Percentiles rank a stretch among this genome's conserved stretches.
Evolutionary conservation across 1,284 basidiomycete genomes (phyloP).

Genomic region (Veloboletus limbatus): DNA sequence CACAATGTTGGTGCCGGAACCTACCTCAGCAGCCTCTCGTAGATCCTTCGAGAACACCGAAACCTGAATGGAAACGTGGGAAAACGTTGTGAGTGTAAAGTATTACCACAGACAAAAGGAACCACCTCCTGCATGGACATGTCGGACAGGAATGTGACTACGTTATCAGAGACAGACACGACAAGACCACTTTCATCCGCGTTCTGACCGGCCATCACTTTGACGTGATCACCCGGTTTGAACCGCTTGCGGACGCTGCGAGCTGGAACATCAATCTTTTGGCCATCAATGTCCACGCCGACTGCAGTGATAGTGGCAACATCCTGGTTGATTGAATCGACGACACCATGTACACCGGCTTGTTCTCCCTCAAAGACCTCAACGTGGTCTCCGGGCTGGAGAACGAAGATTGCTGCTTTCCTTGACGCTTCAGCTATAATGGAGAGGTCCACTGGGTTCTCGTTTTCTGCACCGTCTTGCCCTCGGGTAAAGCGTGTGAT

Average conservation of each 20-base stretch:
- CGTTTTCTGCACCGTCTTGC: conserved; percentile 61
- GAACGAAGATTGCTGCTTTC: conserved; percentile 81
- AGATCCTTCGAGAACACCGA: conserved; percentile 98
- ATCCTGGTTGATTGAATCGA: conserved; percentile 87
- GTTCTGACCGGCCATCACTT: conserved; percentile 95
- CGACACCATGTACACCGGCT: conserved; percentile 87
- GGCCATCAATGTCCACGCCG: conserved; percentile 80
- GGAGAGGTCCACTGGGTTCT: conserved; percentile 69
- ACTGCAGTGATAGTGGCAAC: conserved; percentile 83
- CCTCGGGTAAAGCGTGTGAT: conserved; percentile 85
- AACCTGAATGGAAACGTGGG: conserved; percentile 49
- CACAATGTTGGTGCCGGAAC: conserved; percentile 83
- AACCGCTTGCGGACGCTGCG: conserved; percentile 92
- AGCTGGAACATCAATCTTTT: conserved; percentile 85
- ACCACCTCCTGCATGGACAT: conserved; percentile 90
- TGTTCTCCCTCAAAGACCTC: conserved; percentile 98
- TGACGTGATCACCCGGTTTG: conserved; percentile 97
- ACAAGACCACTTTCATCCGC: conserved; percentile 95
- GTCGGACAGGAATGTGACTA: conserved; percentile 97
- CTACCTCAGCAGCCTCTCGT: conserved; percentile 95
- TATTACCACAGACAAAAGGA: background rate
- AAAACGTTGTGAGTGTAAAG: background rate
- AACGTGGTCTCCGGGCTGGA: conserved; percentile 97
- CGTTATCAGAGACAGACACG: conserved; percentile 85
- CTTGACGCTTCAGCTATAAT: conserved; percentile 87